Percentiles rank a stretch among this genome's conserved stretches.
Evolutionary conservation across 169 alveolate genomes (phyloP).

Genomic region (Eimeria necatrix): DNA sequence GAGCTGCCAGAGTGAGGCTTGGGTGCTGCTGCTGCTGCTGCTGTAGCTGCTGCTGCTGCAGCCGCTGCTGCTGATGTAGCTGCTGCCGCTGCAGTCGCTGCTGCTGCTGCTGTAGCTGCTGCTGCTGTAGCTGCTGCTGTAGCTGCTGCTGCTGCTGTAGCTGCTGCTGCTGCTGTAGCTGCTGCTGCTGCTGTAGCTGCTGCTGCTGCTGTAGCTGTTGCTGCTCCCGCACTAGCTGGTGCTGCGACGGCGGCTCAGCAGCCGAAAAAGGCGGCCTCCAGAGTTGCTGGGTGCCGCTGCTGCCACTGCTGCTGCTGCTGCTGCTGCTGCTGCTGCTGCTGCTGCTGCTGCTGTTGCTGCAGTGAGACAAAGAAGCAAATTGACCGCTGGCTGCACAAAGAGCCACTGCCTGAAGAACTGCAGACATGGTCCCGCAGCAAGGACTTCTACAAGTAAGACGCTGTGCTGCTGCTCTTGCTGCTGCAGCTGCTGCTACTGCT

Average conservation of each 20-base stretch:
- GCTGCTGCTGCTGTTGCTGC: conserved; percentile 61
- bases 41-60: conserved; percentile 20
- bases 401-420: conserved; percentile 74
- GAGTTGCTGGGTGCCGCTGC: not conserved
- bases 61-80: not conserved
- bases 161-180: not conserved
- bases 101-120: conserved; percentile 22
- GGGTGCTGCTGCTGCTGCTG: not conserved
- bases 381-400: conserved; percentile 58
- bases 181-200: not conserved
- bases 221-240: no score
- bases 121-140: not conserved
- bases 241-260: no score
- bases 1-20: conserved; percentile 72
- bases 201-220: not conserved
- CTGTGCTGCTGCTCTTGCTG: conserved; percentile 28
- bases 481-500: not conserved
- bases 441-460: conserved; percentile 46
- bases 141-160: not conserved
- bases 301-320: conserved; percentile 26
- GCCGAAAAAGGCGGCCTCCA: not conserved
- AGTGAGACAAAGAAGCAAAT: conserved; percentile 59
- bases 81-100: not conserved
- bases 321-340: conserved; percentile 54
- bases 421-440: conserved; percentile 72